Base-by-base conservation (phyloP, 202 grass and related monocot genomes). In the Schoenoplectus triqueter region DNA sequence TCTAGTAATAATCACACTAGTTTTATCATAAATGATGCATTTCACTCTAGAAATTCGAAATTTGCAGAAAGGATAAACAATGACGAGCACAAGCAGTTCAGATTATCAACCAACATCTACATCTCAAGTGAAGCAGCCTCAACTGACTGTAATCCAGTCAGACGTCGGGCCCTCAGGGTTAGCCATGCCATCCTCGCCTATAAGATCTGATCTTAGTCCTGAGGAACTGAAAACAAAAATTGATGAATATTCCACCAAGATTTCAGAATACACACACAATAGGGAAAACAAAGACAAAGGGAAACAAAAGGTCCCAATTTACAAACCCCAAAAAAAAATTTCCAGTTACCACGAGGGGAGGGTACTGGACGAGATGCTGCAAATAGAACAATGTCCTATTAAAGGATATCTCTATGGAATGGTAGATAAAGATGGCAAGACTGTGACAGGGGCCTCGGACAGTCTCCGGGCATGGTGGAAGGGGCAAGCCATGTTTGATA, bases 401-500 rank as follows among this genome's bases (percentile, higher is more conserved):
- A 72, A 20, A 31, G 83, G 39, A 6, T 85, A 22, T 48, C 40
- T 50, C 2, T 65, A 64, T n/a, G 69, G 69, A 18, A 60, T 85
- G 21, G 71, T 85, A 10, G 17, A 18, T 3, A 11, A 64, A 11
- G 57, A 76, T 14, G 51, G n/a, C 50, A 85, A 20, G 8, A 7
- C 55, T 10, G 31, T 77, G 13, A 21, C 6, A 21, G 56, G 69
- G 21, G 15, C 83, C 40, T 85, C 54, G 20, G 55, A 85, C 21
- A 78, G 52, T 66, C 20, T 80, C 8, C n/a, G 60, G 3, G 60
- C 20, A 63, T 86, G 73, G 73, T 86, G 84, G 84, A 80, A 78
- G 19, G 21, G 14, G 7, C 13, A 68, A 10, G 59, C 55, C 3
- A 31, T n/a, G 31, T 86, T 86, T 42, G 84, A 78, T 39, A 40